Evolutionary conservation across 768 basidiomycete genomes (phyloP).

Genomic region (Tubosaeta sp.): DNA sequence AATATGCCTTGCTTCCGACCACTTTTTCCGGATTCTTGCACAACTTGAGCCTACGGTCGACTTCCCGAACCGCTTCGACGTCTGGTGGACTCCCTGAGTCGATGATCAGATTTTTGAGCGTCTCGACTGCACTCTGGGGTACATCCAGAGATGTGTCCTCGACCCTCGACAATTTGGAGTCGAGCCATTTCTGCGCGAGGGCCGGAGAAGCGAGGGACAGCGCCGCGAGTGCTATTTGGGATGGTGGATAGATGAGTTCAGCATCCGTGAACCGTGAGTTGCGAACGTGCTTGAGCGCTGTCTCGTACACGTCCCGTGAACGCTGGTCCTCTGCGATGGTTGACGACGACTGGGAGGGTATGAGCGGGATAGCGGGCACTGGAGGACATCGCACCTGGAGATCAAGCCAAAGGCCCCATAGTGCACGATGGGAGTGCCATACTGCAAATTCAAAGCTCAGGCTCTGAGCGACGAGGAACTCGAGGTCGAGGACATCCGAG

Average conservation of each 20-base stretch:
- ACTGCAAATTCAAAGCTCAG: constrained; percentile 91
- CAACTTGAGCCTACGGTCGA: constrained; percentile 79
- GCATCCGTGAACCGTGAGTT: constrained; percentile 86
- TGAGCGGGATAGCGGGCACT: constrained; percentile 7
- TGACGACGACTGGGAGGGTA: constrained; percentile 49
- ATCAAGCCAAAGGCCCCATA: constrained; percentile 88
- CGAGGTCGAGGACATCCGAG: constrained; percentile 86
- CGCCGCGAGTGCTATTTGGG: constrained; percentile 87
- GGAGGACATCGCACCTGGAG: constrained; percentile 56
- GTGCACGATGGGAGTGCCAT: constrained; percentile 84
- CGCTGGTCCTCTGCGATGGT: constrained; percentile 44
- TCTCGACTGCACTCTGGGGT: constrained; percentile 31
- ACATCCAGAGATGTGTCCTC: constrained; percentile 15
- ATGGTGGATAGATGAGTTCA: constrained; percentile 88
- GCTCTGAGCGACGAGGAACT: constrained; percentile 94
- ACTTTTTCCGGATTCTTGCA: constrained; percentile 98
- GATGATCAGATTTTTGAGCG: constrained; percentile 55
- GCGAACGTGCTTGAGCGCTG: constrained; percentile 62
- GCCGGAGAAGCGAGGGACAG: constrained; percentile 61
- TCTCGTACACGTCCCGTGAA: constrained; percentile 56
- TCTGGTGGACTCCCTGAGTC: constrained; percentile 60
- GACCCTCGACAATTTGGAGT: constrained; percentile 32
- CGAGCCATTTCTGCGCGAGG: constrained; percentile 59
- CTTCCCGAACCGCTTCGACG: constrained; percentile 79
- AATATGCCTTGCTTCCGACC: constrained; percentile 79